Base-by-base conservation (phyloP, 257 asterid genomes). In the Gentiana straminea region DNA sequence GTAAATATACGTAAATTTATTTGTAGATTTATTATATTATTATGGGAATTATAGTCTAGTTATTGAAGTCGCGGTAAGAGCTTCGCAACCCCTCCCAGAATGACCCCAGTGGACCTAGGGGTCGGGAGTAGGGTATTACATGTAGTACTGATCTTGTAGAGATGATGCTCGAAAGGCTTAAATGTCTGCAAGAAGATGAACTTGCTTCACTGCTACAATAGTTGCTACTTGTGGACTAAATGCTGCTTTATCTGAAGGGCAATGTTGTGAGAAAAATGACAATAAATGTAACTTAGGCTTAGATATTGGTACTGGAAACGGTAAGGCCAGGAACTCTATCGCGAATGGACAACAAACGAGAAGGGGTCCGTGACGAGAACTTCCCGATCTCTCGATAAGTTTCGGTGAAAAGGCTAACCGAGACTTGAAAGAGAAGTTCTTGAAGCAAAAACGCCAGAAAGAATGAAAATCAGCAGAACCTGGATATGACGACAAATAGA, bases 151-250 rank as follows among this genome's bases (percentile, higher is more conserved):
- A 68, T 73, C 77, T 85, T 43, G 89, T 68, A 4, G 85, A 81
- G 48, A 72, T 79, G 84, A 88, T 92, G 98, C 77, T 92, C 59
- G 82, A 68, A 64, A 80, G 98, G 64, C 86, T 92, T 62, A 75
- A 74, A 63, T 60, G 82, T 64, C 79, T 92, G 65, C 81, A 80
- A 64, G 98, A 88, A 70, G 84, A 85, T 8, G 94, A 84, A 65
- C 95, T 92, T 70, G 79, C 88, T 64, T 92, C 98, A 58, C 93
- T 64, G 95, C 98, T n/a, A 88, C 88, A 46, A 80, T 92, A 62
- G 97, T 92, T 35, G 97, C 97, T 11, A 85, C 98, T 8, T 78
- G 88, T 71, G 95, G 97, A 59, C 79, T 91, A 60, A 83, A 71
- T 70, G 98, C 94, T 60, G 93, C 88, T 63, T 68, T 89, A 56